Conservation (phyloP, 129 eudicot species). For the carrot (Daucus carota) region DNA sequence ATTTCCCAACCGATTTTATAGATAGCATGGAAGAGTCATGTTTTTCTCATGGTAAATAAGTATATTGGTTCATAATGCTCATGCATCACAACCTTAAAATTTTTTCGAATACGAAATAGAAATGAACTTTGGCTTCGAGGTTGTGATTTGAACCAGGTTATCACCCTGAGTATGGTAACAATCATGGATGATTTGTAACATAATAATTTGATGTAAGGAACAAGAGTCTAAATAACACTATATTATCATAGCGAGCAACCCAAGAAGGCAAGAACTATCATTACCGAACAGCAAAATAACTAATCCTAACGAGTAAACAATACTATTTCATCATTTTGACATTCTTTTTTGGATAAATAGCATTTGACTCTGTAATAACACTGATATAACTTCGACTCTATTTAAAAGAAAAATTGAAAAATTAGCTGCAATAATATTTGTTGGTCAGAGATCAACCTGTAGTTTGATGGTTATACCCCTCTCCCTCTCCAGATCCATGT, state of each 20-base stretch:
- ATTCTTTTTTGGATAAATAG: too few relatives aligned
- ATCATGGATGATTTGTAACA: too few relatives aligned
- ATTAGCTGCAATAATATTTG: neutral
- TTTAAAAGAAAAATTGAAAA: neutral
- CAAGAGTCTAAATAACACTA: neutral
- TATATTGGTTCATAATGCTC: too few relatives aligned
- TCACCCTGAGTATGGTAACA: too few relatives aligned
- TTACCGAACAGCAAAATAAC: neutral
- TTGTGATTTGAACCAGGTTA: neutral
- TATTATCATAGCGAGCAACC: neutral
- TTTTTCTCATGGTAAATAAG: neutral
- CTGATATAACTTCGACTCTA: neutral
- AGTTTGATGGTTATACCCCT: slow-evolving; percentile 94
- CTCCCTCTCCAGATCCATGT: slow-evolving; percentile 99
- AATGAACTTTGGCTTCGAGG: neutral
- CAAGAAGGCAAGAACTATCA: neutral
- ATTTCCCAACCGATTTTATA: neutral
- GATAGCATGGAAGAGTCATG: too few relatives aligned
- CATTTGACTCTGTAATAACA: neutral
- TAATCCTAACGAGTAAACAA: neutral
- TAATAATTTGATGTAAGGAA: too few relatives aligned
- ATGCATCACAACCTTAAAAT: too few relatives aligned
- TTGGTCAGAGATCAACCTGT: slow-evolving; percentile 44
- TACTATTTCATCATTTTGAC: too few relatives aligned
- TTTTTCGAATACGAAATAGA: neutral